Percentiles rank a stretch among this genome's conserved stretches.
Conservation (phyloP, 2,329 filamentous ascomycete genomes). For the Fusarium sp. region DNA sequence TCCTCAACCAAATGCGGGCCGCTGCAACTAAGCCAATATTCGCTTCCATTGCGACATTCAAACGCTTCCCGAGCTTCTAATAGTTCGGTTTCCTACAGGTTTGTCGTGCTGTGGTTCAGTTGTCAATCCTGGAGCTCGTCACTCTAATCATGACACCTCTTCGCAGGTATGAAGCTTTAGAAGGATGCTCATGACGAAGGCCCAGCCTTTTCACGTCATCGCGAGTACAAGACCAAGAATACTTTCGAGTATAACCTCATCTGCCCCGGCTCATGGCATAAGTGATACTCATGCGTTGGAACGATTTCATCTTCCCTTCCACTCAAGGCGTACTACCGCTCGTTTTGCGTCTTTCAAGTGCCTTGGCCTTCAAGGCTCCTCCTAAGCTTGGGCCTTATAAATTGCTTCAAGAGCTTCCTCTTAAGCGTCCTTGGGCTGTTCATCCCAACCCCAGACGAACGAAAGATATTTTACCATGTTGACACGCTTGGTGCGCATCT, state of each 20-base stretch:
- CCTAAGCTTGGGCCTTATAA: constrained; percentile 1
- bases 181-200: constrained; percentile 36
- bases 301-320: constrained; percentile 1
- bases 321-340: neutral
- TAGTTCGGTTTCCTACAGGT: constrained; percentile 4
- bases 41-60: constrained; percentile 4
- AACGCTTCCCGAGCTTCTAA: neutral
- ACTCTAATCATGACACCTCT: constrained; percentile 1
- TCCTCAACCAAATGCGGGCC: constrained; percentile 27
- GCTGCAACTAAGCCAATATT: constrained; percentile 5
- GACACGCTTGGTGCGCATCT: constrained; percentile 95
- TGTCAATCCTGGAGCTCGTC: neutral
- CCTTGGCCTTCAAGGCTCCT: neutral
- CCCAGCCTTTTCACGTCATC: constrained; percentile 40
- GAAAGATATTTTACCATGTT: constrained; percentile 96
- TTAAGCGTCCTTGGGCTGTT: constrained; percentile 44
- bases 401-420: constrained; percentile 30
- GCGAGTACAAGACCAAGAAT: constrained; percentile 23
- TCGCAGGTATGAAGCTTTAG: constrained; percentile 3
- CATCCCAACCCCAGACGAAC: constrained; percentile 97
- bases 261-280: constrained; percentile 21
- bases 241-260: constrained; percentile 10
- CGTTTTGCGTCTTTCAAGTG: constrained; percentile 9
- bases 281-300: constrained; percentile 14
- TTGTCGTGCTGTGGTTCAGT: constrained; percentile 10